These are phyloP conservation scores for Magnaporthales sp. DNA, from an alignment of 2,329 filamentous ascomycete genomes.

Conservation along the genomic window DNA sequence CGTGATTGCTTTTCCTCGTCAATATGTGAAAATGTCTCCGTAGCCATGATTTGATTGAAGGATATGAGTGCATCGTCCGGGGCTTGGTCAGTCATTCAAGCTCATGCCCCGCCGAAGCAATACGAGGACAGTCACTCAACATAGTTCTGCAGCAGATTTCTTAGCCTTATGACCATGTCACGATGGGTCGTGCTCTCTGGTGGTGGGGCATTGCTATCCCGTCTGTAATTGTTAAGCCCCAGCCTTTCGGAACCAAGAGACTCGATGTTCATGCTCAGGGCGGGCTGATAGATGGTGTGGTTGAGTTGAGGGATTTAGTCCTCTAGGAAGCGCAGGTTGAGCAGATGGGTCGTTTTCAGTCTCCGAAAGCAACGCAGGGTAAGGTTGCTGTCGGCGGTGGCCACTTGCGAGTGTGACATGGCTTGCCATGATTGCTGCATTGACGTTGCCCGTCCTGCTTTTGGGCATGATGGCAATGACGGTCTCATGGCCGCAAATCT, in stretches of 20 bases:
- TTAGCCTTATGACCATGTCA: not conserved
- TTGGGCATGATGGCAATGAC: no score
- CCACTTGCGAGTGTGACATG: constrained; percentile 14
- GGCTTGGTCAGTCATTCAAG: not conserved
- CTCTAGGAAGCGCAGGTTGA: constrained; percentile 24
- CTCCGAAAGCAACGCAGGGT: constrained; percentile 19
- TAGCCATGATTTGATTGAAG: constrained; percentile 16
- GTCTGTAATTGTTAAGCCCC: constrained; percentile 7
- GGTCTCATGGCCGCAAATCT: no score
- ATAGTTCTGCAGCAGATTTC: constrained; percentile 1
- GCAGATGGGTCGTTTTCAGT: constrained; percentile 21
- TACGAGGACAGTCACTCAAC: not conserved
- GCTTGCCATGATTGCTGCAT: no score
- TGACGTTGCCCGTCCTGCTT: no score
- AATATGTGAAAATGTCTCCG: constrained; percentile 15
- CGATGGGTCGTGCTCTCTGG: not conserved
- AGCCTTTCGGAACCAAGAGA: constrained; percentile 15
- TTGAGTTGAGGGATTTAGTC: constrained; percentile 21
- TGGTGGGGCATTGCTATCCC: not conserved
- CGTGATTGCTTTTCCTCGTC: constrained; percentile 12
- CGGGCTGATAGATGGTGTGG: constrained; percentile 22
- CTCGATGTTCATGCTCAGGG: constrained; percentile 16
- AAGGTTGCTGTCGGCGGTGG: constrained; percentile 17
- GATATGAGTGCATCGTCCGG: constrained; percentile 15
- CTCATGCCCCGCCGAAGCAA: no score